Percentiles rank a stretch among this genome's conserved stretches.
phyloP scores from a whole-genome alignment of 2,329 filamentous ascomycete species.

The Aspergillus clavatus region DNA sequence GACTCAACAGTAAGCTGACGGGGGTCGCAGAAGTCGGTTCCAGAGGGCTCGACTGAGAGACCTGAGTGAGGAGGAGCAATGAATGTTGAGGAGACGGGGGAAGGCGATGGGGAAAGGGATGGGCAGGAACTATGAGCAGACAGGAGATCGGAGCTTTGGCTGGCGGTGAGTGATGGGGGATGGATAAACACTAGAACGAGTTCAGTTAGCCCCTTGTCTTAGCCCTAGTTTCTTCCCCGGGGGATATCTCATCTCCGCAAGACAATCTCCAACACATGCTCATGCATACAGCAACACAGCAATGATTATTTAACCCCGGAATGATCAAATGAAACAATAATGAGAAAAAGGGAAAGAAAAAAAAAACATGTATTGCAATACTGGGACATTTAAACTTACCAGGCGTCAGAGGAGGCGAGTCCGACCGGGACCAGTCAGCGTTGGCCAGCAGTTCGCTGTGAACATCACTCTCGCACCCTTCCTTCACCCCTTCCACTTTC shows the following conservation, averaged over 20 bases:
- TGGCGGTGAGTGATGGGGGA: constrained; percentile 60
- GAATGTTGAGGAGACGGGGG: constrained; percentile 66
- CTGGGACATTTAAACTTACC: constrained; percentile 58
- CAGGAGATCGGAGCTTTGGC: constrained; percentile 63
- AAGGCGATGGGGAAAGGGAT: constrained; percentile 81
- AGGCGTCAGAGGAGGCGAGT: constrained; percentile 84
- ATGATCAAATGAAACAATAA: no score
- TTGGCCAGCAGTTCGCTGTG: constrained; percentile 67
- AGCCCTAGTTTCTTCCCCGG: constrained; percentile 11
- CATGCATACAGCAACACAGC: no score
- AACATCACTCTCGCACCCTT: constrained; percentile 65
- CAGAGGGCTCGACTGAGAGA: constrained; percentile 55
- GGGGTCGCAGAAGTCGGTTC: constrained; percentile 86
- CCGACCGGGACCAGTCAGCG: constrained; percentile 70
- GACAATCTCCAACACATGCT: background rate
- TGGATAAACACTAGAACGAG: constrained; percentile 57
- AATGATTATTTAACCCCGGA: no score
- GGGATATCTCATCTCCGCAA: constrained; percentile 1
- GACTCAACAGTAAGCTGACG: constrained; percentile 73
- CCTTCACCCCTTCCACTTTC: constrained; percentile 62
- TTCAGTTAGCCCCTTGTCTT: constrained; percentile 22
- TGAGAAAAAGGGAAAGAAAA: background rate
- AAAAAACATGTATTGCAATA: background rate
- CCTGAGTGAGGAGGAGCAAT: constrained; percentile 74
- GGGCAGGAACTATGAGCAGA: constrained; percentile 67